Evolutionary conservation across 352 stramenopile genomes (phyloP).

Genomic region (Globisporangium abappressorium): DNA sequence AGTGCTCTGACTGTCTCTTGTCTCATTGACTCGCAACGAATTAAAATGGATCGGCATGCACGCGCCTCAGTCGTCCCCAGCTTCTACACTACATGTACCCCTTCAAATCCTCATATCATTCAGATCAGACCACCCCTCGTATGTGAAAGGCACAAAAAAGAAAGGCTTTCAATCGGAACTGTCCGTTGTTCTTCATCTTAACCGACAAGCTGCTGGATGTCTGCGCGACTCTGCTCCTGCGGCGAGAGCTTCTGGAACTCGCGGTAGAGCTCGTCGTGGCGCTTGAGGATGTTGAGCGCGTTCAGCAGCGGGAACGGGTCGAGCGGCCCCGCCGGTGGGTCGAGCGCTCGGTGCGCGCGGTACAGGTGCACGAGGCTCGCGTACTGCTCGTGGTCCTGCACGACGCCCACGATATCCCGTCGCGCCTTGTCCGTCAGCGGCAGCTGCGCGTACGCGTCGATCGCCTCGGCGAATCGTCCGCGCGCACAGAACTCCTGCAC

Average conservation of each 20-base stretch:
- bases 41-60: not conserved
- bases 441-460: constrained; percentile 48
- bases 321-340: constrained; percentile 24
- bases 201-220: constrained; percentile 48
- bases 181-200: not conserved
- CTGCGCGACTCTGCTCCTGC: constrained; percentile 40
- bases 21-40: not conserved
- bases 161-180: not conserved
- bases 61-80: not conserved
- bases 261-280: constrained; percentile 42
- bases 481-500: constrained; percentile 55
- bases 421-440: constrained; percentile 29
- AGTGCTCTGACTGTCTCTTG: not conserved
- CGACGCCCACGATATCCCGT: constrained; percentile 29
- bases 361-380: constrained; percentile 46
- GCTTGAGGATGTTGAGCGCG: constrained; percentile 42
- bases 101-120: not conserved
- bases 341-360: constrained; percentile 32
- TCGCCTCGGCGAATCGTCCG: constrained; percentile 50
- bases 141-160: not conserved
- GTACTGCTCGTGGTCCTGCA: constrained; percentile 61
- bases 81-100: not conserved
- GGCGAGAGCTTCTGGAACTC: constrained; percentile 43
- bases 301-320: constrained; percentile 46
- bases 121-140: not conserved